A percentile compares a stretch with the other conserved stretches of the same genome.
phyloP scores from a whole-genome alignment of 2,329 filamentous ascomycete genomes.

The Biscogniauxia mediterranea region DNA sequence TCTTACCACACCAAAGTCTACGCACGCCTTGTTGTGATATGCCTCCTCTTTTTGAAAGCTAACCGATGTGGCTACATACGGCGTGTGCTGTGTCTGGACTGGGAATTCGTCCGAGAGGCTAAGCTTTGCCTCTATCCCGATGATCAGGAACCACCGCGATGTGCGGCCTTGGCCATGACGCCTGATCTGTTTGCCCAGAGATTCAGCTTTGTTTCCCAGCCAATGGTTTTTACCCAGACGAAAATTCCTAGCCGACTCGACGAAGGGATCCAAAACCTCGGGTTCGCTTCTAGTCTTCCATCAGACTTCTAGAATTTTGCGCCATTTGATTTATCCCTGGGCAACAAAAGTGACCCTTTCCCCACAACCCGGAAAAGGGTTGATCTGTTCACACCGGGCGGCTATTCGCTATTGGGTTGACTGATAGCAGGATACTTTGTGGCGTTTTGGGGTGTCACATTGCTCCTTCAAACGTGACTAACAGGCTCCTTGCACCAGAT shows the following conservation, averaged over 20 bases:
- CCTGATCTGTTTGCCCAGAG: constrained; percentile 14
- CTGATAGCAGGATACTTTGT: not conserved
- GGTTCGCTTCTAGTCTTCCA: constrained; percentile 17
- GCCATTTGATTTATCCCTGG: constrained; percentile 3
- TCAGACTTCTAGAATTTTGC: constrained; percentile 21
- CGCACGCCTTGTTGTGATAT: not conserved
- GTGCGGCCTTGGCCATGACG: not conserved
- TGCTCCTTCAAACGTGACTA: not conserved
- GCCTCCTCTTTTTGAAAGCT: not conserved
- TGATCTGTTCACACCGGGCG: not conserved
- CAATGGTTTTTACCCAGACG: constrained; percentile 12
- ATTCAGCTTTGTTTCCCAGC: constrained; percentile 11
- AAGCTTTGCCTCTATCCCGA: not conserved
- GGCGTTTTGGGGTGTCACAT: not conserved
- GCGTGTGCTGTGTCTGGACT: not conserved
- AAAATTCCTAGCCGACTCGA: constrained; percentile 6
- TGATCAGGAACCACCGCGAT: not conserved
- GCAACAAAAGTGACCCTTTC: not conserved
- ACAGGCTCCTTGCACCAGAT: not conserved
- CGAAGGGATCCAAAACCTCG: constrained; percentile 12
- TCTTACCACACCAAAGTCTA: not conserved
- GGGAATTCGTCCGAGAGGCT: not conserved
- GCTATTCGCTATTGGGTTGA: not conserved
- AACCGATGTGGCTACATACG: not conserved
- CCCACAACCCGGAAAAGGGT: not conserved